Evolutionary conservation across 129 eudicot species (phyloP).

Genomic region (Saposhnikovia divaricata): DNA sequence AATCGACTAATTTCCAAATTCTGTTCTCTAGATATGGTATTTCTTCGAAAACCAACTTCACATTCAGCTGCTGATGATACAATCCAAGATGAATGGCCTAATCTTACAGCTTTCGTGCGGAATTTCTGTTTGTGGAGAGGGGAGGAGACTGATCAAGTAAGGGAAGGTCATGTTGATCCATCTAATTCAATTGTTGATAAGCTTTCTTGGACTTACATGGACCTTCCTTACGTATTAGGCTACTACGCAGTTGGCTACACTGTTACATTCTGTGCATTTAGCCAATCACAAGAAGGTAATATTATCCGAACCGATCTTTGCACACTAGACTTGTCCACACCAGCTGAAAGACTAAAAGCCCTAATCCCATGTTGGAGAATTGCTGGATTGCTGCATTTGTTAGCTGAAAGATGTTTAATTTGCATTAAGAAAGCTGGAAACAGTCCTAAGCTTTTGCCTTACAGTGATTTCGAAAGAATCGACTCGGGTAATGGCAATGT

Average conservation of each 20-base stretch:
- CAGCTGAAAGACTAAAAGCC: conserved; percentile 53
- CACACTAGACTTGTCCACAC: conserved; percentile 48
- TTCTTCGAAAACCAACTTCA: conserved; percentile 39
- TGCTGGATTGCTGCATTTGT: conserved; percentile 42
- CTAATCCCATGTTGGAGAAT: conserved; percentile 71
- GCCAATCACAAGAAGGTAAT: conserved; percentile 34
- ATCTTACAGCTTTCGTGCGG: conserved; percentile 46
- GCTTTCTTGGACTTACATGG: conserved; percentile 53
- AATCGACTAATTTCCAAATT: conserved; percentile 52
- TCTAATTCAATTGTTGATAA: conserved; percentile 44
- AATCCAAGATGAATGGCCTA: conserved; percentile 69
- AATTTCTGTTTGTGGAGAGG: conserved; percentile 78
- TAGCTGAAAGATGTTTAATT: conserved; percentile 45
- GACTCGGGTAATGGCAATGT: conserved; percentile 32
- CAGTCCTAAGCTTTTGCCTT: conserved; percentile 24
- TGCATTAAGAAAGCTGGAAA: background rate
- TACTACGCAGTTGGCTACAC: conserved; percentile 58
- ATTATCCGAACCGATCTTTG: conserved; percentile 57
- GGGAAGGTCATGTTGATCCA: conserved; percentile 45
- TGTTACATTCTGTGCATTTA: conserved; percentile 64
- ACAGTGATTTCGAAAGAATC: conserved; percentile 50
- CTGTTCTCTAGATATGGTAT: conserved; percentile 33
- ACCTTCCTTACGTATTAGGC: conserved; percentile 63
- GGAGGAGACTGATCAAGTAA: conserved; percentile 51
- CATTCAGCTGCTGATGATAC: conserved; percentile 13